Conservation (phyloP, 345 rosid species). For the Alliaria petiolata region DNA sequence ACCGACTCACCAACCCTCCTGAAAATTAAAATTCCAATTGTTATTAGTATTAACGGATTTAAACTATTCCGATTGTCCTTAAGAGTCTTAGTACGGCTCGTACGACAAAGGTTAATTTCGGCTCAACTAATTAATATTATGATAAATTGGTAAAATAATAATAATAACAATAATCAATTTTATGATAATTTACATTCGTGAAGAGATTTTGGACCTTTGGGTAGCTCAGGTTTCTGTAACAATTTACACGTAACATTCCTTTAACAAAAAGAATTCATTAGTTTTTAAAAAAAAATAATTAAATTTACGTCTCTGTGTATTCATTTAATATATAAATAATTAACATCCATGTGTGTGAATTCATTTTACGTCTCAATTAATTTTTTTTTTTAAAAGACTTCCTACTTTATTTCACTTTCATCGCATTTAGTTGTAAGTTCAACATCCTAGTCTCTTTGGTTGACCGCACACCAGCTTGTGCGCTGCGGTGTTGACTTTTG, state of each 20-base stretch:
- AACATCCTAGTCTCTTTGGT: constrained; percentile 24
- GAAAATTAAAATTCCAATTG: constrained; percentile 8
- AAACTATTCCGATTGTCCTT: not conserved
- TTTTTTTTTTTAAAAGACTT: not conserved
- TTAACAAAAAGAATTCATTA: not conserved
- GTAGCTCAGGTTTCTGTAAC: not conserved
- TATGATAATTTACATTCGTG: not conserved
- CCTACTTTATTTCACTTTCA: not conserved
- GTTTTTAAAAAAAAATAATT: not conserved
- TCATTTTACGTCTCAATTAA: not conserved
- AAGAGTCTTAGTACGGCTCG: constrained; percentile 18
- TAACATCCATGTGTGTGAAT: not conserved
- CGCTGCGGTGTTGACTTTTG: not conserved
- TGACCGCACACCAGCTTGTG: constrained; percentile 16
- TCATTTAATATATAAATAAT: not conserved
- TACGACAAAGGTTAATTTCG: constrained; percentile 14
- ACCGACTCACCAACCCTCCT: constrained; percentile 27
- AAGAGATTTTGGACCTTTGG: not conserved
- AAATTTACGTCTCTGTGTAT: not conserved
- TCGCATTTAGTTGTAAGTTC: constrained; percentile 10
- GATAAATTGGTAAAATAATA: not conserved
- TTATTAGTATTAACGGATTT: not conserved
- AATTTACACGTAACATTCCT: too few species aligned
- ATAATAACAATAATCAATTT: not conserved
- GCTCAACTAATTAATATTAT: not conserved